Base-by-base conservation (phyloP, 176 grass and related monocot genomes). In the Hyparrhenia diplandra region DNA sequence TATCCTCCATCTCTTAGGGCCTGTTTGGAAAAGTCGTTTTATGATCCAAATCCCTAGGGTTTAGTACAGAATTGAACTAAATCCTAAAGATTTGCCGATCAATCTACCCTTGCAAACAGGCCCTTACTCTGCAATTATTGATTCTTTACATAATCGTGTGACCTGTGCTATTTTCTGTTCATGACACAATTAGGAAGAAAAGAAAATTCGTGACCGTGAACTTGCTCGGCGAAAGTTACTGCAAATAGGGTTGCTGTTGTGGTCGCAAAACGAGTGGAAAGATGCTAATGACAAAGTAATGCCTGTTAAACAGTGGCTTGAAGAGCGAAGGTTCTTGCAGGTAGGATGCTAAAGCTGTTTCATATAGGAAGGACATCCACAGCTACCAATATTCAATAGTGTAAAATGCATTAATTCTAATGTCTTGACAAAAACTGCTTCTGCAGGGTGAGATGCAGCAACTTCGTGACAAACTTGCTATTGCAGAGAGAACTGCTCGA, bases 211-310 rank as follows among this genome's bases (percentile, higher is more conserved):
- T 76, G 92, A 98, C 16, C 92, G 90, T 49, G 92, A 98, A 81
- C 90, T 98, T 85, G 90, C 96, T 78, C 90, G 92, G 83, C 96
- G 30, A 98, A 98, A 81, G 92, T 98, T 72, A 89, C 86, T 16
- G 96, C 96, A 76, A 98, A 98, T 75, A 91, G 96, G 78, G 96
- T 98, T 79, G 96, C 96, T 14, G 86, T 87, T 61, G 92, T 98
- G 25, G 96, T 95, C 73, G 96, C 96, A 85, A 98, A n/a, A 98
- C 82, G 96, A 95, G 75, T 95, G 92, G 92, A 98, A 98, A 84
- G 96, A 95, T 91, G 90, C 86, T 68, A 98, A 93, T 88, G 96
- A 95, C 57, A 98, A 98, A 95, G 96, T 98, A 74, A 98, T 98
- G 96, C 96, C 96, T 67, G 92, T 98, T 74, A 98, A 87, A 72